Evolutionary conservation across 805 yeast genomes (phyloP).

Genomic region (Metschnikowia cerradonensis): DNA sequence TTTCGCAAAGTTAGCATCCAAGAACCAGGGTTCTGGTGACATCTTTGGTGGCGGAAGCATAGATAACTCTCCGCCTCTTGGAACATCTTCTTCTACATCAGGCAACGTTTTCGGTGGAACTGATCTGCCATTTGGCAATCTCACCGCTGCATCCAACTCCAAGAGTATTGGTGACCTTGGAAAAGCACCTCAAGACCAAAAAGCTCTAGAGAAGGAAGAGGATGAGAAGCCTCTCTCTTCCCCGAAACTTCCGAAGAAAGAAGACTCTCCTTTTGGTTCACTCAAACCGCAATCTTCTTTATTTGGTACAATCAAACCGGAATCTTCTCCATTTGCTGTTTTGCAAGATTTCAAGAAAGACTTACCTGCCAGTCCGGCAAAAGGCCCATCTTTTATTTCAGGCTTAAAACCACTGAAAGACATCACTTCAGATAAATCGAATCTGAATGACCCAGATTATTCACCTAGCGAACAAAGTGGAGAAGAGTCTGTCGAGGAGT

Average conservation of each 20-base stretch:
- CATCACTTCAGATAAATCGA: background rate
- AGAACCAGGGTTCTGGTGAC: background rate
- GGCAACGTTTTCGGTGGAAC: background rate
- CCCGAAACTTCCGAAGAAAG: no score
- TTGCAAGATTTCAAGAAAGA: background rate
- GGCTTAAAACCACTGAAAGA: background rate
- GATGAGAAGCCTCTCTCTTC: background rate
- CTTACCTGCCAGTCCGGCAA: background rate
- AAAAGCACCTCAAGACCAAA: background rate
- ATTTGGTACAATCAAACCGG: background rate
- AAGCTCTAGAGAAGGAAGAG: background rate
- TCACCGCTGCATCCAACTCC: background rate
- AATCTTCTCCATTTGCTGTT: conserved; percentile 1
- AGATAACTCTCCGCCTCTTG: background rate
- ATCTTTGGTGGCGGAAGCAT: background rate
- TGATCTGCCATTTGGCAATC: background rate
- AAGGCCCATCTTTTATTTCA: background rate
- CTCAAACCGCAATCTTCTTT: background rate
- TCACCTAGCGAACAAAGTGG: background rate
- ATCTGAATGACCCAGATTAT: no score
- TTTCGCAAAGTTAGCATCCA: conserved; percentile 1
- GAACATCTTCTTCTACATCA: background rate
- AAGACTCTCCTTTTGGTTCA: background rate
- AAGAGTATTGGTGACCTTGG: background rate
- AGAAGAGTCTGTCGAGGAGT: conserved; percentile 1